Base-by-base conservation (phyloP, 1,139 yeast species). In the Saccharomyces hybrid region DNA sequence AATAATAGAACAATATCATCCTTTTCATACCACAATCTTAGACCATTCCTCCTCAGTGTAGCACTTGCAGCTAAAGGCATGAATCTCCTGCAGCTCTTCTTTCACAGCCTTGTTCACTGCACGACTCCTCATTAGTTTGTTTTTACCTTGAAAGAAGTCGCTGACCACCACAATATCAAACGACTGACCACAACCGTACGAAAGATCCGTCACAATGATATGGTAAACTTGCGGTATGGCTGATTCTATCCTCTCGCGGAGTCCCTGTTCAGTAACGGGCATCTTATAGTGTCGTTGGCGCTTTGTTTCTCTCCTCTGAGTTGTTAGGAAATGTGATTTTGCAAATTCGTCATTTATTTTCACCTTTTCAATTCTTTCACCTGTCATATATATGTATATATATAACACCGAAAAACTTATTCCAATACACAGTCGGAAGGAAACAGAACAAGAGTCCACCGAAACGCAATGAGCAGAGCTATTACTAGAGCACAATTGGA, bases 41-140 rank as follows among this genome's bases (percentile, higher is more conserved):
- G 73, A 73, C 90, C 91, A 87, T 68, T 87, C 95, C 31, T 79
- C 84, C 2, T 80, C 79, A 0, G 95, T 85, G 63, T 80, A 83
- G 23, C 89, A 85, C 72, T 88, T 90, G 65, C 93, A 97, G 0
- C 97, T 89, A 69, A 93, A 95, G 0, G 99, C 99, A 72, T 93
- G 99, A 48, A 93, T 90, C 5, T 78, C 73, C 0, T 88, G 85
- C 48, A 93, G 88, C 67, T 91, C 96, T 16, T 85, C 89, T 64
- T 84, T 84, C 58, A 93, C 76, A 0, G 88, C 83, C 44, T 71
- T 76, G 70, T 95, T 93, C 50, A 95, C 96, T 62, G 90, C 67
- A 59, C 98, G 77, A 64, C 90, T 96, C 67, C 99, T 81, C 76
- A 84, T 81, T 55, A 93, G 76, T 69, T 88, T 88, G 72, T 89